A percentile compares a stretch with the other conserved stretches of the same genome.
These are phyloP conservation scores for Handroanthus guayacan DNA, from an alignment of 257 asterid species.

Conservation along the genomic window DNA sequence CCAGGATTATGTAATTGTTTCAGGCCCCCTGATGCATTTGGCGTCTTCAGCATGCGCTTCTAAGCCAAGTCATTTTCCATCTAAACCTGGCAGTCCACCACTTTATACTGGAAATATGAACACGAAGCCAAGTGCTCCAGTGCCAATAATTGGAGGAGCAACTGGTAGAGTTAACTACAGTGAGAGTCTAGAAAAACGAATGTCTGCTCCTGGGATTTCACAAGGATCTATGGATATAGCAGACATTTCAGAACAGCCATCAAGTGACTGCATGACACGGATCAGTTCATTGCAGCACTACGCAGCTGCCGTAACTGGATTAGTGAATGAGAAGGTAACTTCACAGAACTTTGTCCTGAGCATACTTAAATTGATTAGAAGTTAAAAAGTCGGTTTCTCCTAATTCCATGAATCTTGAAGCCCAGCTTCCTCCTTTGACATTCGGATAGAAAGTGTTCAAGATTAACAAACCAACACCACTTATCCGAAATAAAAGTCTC, in stretches of 20 bases:
- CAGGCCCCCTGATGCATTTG: slow-evolving; percentile 62
- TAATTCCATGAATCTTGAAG: not conserved
- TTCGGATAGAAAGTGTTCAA: not conserved
- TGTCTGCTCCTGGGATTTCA: slow-evolving; percentile 71
- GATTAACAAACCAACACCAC: not conserved
- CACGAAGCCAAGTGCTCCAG: slow-evolving; percentile 59
- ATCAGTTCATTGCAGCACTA: slow-evolving; percentile 69
- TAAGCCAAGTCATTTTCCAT: slow-evolving; percentile 54
- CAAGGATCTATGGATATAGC: slow-evolving; percentile 59
- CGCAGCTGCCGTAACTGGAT: slow-evolving; percentile 72
- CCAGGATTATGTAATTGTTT: slow-evolving; percentile 84
- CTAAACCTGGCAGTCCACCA: slow-evolving; percentile 58
- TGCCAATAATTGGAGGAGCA: slow-evolving; percentile 58
- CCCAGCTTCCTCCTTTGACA: not conserved
- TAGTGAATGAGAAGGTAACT: slow-evolving; percentile 80
- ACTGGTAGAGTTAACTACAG: slow-evolving; percentile 47
- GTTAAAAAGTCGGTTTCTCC: not conserved
- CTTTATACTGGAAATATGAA: slow-evolving; percentile 44
- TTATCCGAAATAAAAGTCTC: too few species aligned
- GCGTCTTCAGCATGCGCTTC: slow-evolving; percentile 56
- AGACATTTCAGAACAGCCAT: slow-evolving; percentile 61
- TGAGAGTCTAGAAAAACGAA: slow-evolving; percentile 56
- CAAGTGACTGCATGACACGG: slow-evolving; percentile 72
- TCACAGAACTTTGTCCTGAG: slow-evolving; percentile 26
- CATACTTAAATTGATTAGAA: not conserved